These are phyloP conservation scores for Agaricus bisporus DNA, from an alignment of 768 basidiomycete species.

Conservation along the genomic window DNA sequence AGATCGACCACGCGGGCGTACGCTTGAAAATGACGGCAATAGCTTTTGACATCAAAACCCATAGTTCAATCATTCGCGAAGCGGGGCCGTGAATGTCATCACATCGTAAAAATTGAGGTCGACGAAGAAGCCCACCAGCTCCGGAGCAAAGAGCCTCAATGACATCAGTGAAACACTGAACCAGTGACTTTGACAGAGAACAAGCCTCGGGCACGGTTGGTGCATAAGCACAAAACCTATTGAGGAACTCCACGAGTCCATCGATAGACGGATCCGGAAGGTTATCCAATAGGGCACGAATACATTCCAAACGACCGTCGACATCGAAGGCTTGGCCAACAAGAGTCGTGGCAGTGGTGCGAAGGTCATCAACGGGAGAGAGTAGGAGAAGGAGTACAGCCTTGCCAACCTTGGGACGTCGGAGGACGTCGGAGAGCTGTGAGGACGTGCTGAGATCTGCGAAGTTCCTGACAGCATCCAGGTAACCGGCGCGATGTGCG, in stretches of 20 bases:
- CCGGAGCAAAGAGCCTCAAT: conserved; percentile 80
- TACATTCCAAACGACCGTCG: conserved; percentile 85
- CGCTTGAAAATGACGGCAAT: conserved; percentile 81
- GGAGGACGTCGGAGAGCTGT: conserved; percentile 50
- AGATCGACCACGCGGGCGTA: conserved; percentile 77
- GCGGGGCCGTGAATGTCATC: conserved; percentile 39
- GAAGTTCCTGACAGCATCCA: conserved; percentile 54
- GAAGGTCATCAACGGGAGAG: conserved; percentile 74
- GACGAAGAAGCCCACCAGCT: conserved; percentile 65
- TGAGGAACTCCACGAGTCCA: conserved; percentile 66
- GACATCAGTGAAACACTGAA: conserved; percentile 88
- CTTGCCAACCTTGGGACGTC: conserved; percentile 48
- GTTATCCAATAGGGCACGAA: conserved; percentile 69
- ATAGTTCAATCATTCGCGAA: conserved; percentile 60
- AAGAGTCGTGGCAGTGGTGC: conserved; percentile 71
- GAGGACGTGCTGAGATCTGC: conserved; percentile 53
- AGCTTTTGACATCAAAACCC: conserved; percentile 76
- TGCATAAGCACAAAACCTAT: conserved; percentile 59
- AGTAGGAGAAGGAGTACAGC: conserved; percentile 65
- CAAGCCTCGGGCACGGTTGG: conserved; percentile 76
- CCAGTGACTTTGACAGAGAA: conserved; percentile 81
- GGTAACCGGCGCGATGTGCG: conserved; percentile 56
- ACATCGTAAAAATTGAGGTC: conserved; percentile 41
- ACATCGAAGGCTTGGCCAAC: conserved; percentile 83
- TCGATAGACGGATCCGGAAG: conserved; percentile 60